These are phyloP conservation scores for Lentithecium fluviatile DNA, from an alignment of 495 filamentous ascomycete species.

Conservation along the genomic window DNA sequence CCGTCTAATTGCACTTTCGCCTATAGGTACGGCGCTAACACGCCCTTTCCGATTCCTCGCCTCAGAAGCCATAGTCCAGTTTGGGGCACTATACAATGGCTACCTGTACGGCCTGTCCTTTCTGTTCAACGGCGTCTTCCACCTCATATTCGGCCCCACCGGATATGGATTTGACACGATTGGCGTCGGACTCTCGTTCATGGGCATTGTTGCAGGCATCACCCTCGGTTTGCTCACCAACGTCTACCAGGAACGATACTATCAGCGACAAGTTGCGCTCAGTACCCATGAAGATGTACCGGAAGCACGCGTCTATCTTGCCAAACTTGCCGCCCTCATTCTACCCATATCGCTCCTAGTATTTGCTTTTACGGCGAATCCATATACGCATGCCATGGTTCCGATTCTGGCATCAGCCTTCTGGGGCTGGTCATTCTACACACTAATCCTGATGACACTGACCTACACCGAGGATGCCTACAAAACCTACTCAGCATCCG, in stretches of 20 bases:
- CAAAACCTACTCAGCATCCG: slow-evolving; percentile 51
- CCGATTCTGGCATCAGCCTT: slow-evolving; percentile 38
- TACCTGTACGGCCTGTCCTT: slow-evolving; percentile 67
- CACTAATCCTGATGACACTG: slow-evolving; percentile 59
- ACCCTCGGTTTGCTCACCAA: slow-evolving; percentile 46
- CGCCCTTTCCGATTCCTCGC: slow-evolving; percentile 45
- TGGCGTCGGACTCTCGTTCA: slow-evolving; percentile 61
- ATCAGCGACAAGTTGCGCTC: slow-evolving; percentile 31
- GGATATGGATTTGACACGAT: slow-evolving; percentile 60
- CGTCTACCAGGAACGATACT: slow-evolving; percentile 48
- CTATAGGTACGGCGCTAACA: slow-evolving; percentile 36
- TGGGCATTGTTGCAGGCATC: slow-evolving; percentile 62
- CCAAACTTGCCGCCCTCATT: slow-evolving; percentile 35
- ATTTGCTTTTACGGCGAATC: slow-evolving; percentile 39
- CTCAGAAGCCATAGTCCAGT: slow-evolving; percentile 57
- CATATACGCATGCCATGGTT: slow-evolving; percentile 32
- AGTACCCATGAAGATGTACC: slow-evolving; percentile 23
- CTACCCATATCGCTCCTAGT: slow-evolving; percentile 39
- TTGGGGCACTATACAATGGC: slow-evolving; percentile 50
- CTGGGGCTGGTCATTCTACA: slow-evolving; percentile 39
- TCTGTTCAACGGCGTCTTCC: slow-evolving; percentile 66
- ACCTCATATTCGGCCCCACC: slow-evolving; percentile 55
- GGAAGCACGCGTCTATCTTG: slow-evolving; percentile 39
- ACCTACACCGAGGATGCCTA: slow-evolving; percentile 59
- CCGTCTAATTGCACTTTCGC: too few species aligned